A percentile compares a stretch with the other conserved stretches of the same genome.
phyloP scores from a whole-genome alignment of 805 yeast genomes.

The Schwanniomyces yamadae region DNA sequence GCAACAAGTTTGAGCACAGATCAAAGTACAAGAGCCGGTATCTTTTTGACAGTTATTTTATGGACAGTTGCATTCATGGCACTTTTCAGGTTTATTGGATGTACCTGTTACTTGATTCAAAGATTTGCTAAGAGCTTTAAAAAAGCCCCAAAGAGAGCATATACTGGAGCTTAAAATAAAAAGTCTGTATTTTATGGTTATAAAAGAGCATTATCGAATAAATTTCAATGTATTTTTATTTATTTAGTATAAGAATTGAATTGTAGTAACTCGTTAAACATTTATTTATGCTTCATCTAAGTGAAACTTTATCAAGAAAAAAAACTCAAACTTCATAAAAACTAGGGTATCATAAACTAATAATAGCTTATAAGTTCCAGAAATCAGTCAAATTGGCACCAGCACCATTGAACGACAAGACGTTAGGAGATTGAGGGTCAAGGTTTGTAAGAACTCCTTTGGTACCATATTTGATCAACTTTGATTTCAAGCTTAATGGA shows the following conservation, averaged over 20 bases:
- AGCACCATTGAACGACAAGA: constrained; percentile 61
- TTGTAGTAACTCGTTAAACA: too few species aligned
- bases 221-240: too few species aligned
- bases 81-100: constrained; percentile 54
- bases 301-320: too few species aligned
- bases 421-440: constrained; percentile 52
- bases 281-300: too few species aligned
- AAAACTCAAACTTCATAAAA: too few species aligned
- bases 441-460: constrained; percentile 45
- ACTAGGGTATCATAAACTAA: too few species aligned
- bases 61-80: constrained; percentile 67
- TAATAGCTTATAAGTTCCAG: constrained; percentile 34
- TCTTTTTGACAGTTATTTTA: constrained; percentile 51
- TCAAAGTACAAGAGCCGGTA: constrained; percentile 34
- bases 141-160: constrained; percentile 3
- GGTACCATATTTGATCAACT: constrained; percentile 52
- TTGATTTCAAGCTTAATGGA: constrained; percentile 54
- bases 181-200: too few species aligned
- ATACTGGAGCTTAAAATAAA: neutral
- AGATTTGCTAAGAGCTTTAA: constrained; percentile 29
- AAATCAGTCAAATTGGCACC: constrained; percentile 52
- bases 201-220: too few species aligned
- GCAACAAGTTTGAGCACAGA: constrained; percentile 27
- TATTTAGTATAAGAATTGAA: too few species aligned
- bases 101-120: constrained; percentile 45